A percentile compares a stretch with the other conserved stretches of the same genome.
Conservation (phyloP, 2,329 filamentous ascomycete genomes). For the Aspergillus piperis region DNA sequence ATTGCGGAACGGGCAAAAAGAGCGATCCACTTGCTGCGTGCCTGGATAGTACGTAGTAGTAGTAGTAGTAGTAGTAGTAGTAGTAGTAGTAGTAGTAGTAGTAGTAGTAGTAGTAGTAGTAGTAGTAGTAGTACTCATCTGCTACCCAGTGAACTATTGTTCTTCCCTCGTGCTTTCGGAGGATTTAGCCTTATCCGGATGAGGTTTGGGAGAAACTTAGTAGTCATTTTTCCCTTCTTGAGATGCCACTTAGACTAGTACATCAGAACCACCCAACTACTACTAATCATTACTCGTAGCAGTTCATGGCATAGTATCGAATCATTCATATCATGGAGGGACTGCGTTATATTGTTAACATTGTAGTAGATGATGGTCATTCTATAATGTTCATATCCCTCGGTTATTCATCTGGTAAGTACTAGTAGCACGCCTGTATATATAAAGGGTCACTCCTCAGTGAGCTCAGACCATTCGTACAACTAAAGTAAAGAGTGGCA, state of each 20-base stretch:
- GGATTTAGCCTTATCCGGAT: background rate
- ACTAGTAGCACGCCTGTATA: no score
- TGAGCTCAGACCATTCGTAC: no score
- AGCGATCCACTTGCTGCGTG: background rate
- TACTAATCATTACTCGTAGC: background rate
- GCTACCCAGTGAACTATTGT: background rate
- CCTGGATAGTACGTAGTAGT: background rate
- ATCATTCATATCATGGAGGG: no score
- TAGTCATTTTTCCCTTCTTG: background rate
- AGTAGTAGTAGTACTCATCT: background rate
- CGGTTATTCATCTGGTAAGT: no score
- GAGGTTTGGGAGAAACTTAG: background rate
- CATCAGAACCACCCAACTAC: background rate
- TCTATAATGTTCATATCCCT: no score
- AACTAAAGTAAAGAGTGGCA: no score
- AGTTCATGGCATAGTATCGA: background rate
- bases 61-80: fast-evolving
- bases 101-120: no score
- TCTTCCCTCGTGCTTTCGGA: background rate
- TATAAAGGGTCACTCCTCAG: no score
- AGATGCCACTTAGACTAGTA: background rate
- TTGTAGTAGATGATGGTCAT: no score
- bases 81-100: no score
- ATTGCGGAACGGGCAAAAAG: background rate
- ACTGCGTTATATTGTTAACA: no score